Conservation (phyloP, 2,329 filamentous ascomycete genomes). For the Botrytis sinoallii region DNA sequence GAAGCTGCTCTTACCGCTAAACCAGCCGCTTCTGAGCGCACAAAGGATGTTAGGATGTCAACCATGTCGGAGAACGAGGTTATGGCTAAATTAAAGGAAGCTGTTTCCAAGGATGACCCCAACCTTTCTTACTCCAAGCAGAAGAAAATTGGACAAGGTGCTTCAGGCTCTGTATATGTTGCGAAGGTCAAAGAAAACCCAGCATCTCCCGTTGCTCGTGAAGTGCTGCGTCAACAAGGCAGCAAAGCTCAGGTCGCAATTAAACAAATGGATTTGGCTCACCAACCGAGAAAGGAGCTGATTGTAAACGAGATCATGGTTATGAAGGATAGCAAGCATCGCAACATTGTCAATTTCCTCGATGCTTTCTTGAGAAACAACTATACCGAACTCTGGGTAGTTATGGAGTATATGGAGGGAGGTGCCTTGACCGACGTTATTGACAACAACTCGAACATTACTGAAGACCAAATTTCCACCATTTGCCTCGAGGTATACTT, state of each 20-base stretch:
- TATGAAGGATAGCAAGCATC: slow-evolving; percentile 98
- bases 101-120: slow-evolving; percentile 93
- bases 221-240: slow-evolving; percentile 76
- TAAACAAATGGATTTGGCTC: slow-evolving; percentile 98
- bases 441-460: slow-evolving; percentile 92
- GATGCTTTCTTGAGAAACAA: slow-evolving; percentile 96
- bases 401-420: slow-evolving; percentile 99
- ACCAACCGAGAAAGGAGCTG: slow-evolving; percentile 94
- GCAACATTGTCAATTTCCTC: slow-evolving; percentile 98
- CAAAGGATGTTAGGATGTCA: slow-evolving; percentile 96
- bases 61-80: slow-evolving; percentile 97
- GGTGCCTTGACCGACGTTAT: slow-evolving; percentile 97
- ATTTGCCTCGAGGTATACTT: slow-evolving; percentile 86
- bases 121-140: slow-evolving; percentile 97
- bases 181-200: slow-evolving; percentile 90
- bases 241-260: slow-evolving; percentile 89
- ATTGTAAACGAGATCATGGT: slow-evolving; percentile 99
- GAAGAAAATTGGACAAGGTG: slow-evolving; percentile 98
- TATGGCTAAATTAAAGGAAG: slow-evolving; percentile 91
- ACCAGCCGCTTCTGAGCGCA: slow-evolving; percentile 65
- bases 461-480: slow-evolving; percentile 95
- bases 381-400: slow-evolving; percentile 94
- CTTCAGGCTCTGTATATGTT: slow-evolving; percentile 96
- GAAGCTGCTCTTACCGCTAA: slow-evolving; percentile 87
- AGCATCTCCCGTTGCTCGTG: slow-evolving; percentile 73